Percentiles rank a stretch among this genome's conserved stretches.
Conservation (phyloP, 108 stramenopile genomes). For the Chaetoceros tenuissimus region DNA sequence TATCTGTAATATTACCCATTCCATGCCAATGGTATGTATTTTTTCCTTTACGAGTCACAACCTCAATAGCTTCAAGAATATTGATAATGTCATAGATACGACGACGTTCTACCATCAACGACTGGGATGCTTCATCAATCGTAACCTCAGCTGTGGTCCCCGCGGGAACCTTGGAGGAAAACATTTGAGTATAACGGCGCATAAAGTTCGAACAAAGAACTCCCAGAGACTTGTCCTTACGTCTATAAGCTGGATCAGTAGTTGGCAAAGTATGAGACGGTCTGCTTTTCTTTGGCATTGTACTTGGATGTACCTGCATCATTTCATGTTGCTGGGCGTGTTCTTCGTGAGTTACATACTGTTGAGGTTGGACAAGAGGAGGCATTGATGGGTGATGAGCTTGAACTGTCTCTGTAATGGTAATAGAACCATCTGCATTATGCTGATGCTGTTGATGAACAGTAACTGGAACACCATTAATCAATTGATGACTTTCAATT, state of each 20-base stretch:
- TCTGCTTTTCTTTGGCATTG: no score
- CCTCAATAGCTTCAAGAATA: constrained; percentile 76
- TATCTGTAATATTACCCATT: constrained; percentile 33
- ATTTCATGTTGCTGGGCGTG: no score
- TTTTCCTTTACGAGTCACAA: constrained; percentile 74
- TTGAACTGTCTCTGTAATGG: no score
- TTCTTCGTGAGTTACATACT: not conserved
- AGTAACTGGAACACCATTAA: no score
- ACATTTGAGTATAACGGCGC: constrained; percentile 23
- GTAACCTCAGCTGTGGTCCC: constrained; percentile 27
- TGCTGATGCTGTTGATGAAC: no score
- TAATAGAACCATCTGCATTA: no score
- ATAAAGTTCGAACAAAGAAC: constrained; percentile 67
- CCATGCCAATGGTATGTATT: constrained; percentile 90
- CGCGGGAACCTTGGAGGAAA: constrained; percentile 20
- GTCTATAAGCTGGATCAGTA: constrained; percentile 20
- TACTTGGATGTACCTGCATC: no score
- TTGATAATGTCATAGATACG: constrained; percentile 95
- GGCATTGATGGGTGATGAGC: not conserved
- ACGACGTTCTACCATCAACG: constrained; percentile 81
- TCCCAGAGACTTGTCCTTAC: constrained; percentile 78
- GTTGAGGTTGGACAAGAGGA: not conserved
- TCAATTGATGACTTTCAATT: no score
- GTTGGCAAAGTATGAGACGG: not conserved
- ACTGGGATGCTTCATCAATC: constrained; percentile 60